Percentiles rank a stretch among this genome's conserved stretches.
phyloP scores from a whole-genome alignment of 768 basidiomycete species.

The Lactarius psammicola region DNA sequence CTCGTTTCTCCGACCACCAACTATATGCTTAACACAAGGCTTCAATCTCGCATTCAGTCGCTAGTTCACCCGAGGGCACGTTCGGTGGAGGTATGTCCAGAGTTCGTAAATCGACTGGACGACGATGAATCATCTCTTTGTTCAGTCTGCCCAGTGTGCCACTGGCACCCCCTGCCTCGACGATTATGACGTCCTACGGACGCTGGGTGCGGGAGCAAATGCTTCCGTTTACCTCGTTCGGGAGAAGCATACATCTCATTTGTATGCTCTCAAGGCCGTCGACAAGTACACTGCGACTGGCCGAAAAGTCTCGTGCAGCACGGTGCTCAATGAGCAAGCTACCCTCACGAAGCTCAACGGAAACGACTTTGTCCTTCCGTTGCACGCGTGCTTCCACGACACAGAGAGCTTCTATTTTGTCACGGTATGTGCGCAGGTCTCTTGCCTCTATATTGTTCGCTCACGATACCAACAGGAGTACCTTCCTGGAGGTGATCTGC shows the following conservation, averaged over 20 bases:
- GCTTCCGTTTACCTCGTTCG: constrained; percentile 24
- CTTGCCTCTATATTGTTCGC: neutral
- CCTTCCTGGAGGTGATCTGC: constrained; percentile 22
- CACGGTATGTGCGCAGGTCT: neutral
- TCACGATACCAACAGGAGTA: constrained; percentile 14
- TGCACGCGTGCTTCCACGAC: constrained; percentile 25
- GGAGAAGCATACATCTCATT: constrained; percentile 15
- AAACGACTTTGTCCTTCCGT: constrained; percentile 17
- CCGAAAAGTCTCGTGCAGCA: constrained; percentile 2
- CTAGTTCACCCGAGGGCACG: constrained; percentile 1
- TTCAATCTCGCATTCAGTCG: constrained; percentile 15
- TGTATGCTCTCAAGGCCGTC: constrained; percentile 24
- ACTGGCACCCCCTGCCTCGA: constrained; percentile 15
- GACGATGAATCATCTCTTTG: neutral
- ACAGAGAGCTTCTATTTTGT: constrained; percentile 20
- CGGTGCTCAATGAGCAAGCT: constrained; percentile 13
- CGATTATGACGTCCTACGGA: constrained; percentile 20
- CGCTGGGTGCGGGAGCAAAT: constrained; percentile 13
- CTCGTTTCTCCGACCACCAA: neutral
- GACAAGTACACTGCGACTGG: constrained; percentile 6
- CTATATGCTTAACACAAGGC: constrained; percentile 14
- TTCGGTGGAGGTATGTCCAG: constrained; percentile 1
- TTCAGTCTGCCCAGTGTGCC: neutral
- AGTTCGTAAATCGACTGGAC: neutral
- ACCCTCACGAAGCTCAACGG: constrained; percentile 13